These are phyloP conservation scores for Pythium rishiriense DNA, from an alignment of 352 stramenopile species.

Conservation along the genomic window DNA sequence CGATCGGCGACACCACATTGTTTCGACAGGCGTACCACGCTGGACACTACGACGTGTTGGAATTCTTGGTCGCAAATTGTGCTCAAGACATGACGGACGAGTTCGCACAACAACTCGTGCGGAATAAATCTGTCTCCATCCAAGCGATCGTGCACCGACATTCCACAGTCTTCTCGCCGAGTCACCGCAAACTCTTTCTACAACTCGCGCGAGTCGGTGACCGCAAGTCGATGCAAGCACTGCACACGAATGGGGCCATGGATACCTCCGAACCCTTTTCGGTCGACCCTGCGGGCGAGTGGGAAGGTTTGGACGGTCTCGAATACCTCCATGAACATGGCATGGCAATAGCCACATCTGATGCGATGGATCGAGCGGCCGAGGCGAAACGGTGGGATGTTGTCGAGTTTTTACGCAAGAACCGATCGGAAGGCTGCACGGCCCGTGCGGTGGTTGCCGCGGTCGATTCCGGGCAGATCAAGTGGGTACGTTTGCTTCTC, in stretches of 20 bases:
- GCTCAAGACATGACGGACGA: neutral
- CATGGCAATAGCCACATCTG: neutral
- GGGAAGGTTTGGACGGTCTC: neutral
- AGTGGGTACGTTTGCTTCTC: neutral
- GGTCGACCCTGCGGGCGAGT: neutral
- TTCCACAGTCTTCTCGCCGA: neutral
- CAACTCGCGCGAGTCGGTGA: neutral
- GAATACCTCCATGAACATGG: neutral
- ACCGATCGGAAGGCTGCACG: conserved; percentile 4
- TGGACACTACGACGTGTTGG: neutral
- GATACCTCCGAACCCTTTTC: neutral
- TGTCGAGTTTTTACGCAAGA: neutral
- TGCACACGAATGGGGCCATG: neutral
- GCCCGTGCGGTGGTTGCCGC: neutral
- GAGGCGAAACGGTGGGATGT: neutral
- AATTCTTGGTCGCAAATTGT: neutral
- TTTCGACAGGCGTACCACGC: neutral
- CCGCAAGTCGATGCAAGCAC: neutral
- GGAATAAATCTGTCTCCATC: neutral
- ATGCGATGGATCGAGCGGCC: neutral
- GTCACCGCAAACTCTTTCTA: neutral
- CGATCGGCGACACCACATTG: neutral
- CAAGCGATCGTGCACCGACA: neutral
- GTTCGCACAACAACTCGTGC: neutral
- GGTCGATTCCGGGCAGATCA: neutral